A percentile compares a stretch with the other conserved stretches of the same genome.
Conservation (phyloP, 2,329 filamentous ascomycete species). For the Metarhizium guizhouense region DNA sequence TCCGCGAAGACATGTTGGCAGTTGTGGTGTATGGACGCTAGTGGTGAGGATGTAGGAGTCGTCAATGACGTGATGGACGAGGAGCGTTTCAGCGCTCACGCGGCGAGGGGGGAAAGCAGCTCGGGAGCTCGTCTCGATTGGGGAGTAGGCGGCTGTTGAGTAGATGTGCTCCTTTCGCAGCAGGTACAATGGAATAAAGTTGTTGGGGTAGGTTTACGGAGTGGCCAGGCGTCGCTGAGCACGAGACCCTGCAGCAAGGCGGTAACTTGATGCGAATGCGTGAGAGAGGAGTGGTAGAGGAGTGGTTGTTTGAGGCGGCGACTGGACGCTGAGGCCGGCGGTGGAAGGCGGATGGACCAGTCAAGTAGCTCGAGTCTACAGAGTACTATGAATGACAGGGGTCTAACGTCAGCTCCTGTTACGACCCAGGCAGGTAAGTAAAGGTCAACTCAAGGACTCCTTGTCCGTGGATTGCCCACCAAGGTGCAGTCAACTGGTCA, state of each 20-base stretch:
- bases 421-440: no score
- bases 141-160: neutral
- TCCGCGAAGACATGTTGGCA: constrained; percentile 62
- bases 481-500: no score
- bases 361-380: neutral
- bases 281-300: neutral
- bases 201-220: neutral
- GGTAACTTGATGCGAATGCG: neutral
- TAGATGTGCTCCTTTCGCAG: neutral
- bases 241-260: constrained; percentile 1
- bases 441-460: no score
- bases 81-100: neutral
- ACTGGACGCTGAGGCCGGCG: neutral
- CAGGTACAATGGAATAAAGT: constrained; percentile 1
- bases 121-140: neutral
- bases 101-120: neutral
- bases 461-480: no score
- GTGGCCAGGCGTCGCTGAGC: neutral
- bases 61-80: constrained; percentile 9
- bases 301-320: neutral
- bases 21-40: constrained; percentile 7
- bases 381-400: neutral
- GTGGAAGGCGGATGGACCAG: neutral
- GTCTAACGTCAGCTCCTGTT: no score
- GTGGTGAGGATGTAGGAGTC: constrained; percentile 4